These are phyloP conservation scores for Solanum clarkiae DNA, from an alignment of 257 asterid species.

Conservation along the genomic window DNA sequence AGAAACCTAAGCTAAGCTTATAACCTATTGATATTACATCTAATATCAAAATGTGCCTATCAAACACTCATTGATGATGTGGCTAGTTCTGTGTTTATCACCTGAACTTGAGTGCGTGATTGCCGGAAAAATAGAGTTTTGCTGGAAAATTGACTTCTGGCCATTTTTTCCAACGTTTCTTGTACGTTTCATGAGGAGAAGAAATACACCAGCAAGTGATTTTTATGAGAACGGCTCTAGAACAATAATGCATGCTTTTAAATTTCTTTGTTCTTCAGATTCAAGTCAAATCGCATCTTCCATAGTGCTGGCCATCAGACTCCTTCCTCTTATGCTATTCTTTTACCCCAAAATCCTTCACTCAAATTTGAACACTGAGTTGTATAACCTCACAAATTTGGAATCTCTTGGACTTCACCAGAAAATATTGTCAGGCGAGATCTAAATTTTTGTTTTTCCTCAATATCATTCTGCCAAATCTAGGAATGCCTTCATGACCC, in stretches of 20 bases:
- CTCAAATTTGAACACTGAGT: not conserved
- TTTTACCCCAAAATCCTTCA: not conserved
- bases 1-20: not conserved
- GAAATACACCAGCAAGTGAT: not conserved
- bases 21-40: not conserved
- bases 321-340: not conserved
- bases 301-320: not conserved
- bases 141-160: not conserved
- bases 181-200: not conserved
- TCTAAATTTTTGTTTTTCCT: not conserved
- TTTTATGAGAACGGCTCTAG: not conserved
- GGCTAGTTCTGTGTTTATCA: not conserved
- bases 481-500: not conserved
- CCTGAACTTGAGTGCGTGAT: not conserved
- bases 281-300: not conserved
- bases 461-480: not conserved
- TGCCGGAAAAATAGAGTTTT: not conserved
- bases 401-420: not conserved
- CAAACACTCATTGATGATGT: not conserved
- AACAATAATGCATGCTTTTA: not conserved
- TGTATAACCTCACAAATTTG: not conserved
- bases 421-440: not conserved
- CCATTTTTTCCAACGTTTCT: not conserved
- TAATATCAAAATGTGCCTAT: not conserved
- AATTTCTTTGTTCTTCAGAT: not conserved